phyloP scores from a whole-genome alignment of 148 eudicot species.

The Chenopodium formosanum region DNA sequence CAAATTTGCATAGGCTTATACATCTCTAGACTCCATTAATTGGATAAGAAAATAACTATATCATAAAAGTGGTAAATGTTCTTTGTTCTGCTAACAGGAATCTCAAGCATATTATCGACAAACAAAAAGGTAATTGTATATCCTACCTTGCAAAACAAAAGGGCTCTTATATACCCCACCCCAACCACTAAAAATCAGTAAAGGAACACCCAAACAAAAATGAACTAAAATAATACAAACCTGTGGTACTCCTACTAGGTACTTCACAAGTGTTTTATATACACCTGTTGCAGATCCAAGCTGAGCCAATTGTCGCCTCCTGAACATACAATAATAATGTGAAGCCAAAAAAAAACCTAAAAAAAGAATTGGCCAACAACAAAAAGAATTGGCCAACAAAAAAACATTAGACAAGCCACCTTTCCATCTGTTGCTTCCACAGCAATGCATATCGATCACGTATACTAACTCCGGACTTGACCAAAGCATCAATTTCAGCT shows the following conservation, averaged over 20 bases:
- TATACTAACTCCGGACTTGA: slow-evolving; percentile 82
- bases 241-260: slow-evolving; percentile 98
- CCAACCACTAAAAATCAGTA: background rate
- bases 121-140: background rate
- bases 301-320: slow-evolving; percentile 90
- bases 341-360: background rate
- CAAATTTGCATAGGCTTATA: too few relatives aligned
- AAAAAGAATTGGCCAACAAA: background rate
- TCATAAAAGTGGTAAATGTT: background rate
- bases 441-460: slow-evolving; percentile 81
- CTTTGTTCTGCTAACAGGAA: background rate
- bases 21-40: too few relatives aligned
- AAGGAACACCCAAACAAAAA: background rate
- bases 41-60: too few relatives aligned
- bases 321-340: slow-evolving; percentile 31
- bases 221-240: slow-evolving; percentile 30
- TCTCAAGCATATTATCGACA: background rate
- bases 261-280: slow-evolving; percentile 90
- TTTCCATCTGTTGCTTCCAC: slow-evolving; percentile 98
- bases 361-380: too few relatives aligned
- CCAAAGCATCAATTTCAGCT: slow-evolving; percentile 83
- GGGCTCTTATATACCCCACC: background rate
- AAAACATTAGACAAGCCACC: slow-evolving; percentile 37
- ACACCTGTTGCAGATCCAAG: slow-evolving; percentile 99
- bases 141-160: background rate